phyloP scores from a whole-genome alignment of 495 filamentous ascomycete genomes.

The Pyrenula massariospora region DNA sequence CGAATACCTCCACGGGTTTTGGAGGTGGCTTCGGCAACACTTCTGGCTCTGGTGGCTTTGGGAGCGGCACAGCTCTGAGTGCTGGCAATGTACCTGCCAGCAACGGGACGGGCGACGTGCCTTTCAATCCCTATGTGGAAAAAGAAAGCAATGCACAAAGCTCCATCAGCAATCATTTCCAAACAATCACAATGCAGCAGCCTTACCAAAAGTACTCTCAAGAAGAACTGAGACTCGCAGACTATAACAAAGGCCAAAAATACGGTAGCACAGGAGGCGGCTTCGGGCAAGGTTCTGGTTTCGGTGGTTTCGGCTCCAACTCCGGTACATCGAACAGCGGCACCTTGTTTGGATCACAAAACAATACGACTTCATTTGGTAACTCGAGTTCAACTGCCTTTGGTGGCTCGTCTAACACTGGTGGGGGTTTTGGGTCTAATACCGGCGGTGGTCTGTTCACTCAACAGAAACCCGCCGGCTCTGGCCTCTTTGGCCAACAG shows the following conservation, averaged over 20 bases:
- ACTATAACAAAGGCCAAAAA: slow-evolving; percentile 79
- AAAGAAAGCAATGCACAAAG: slow-evolving; percentile 54
- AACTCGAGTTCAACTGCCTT: slow-evolving; percentile 24
- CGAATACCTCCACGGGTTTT: slow-evolving; percentile 25
- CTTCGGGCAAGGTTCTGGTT: slow-evolving; percentile 71
- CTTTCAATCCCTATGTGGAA: slow-evolving; percentile 66
- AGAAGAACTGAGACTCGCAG: slow-evolving; percentile 79
- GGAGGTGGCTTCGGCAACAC: slow-evolving; percentile 30
- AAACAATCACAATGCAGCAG: slow-evolving; percentile 77
- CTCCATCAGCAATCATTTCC: slow-evolving; percentile 58
- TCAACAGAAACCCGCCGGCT: slow-evolving; percentile 6
- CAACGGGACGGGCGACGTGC: slow-evolving; percentile 60
- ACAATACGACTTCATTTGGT: slow-evolving; percentile 15
- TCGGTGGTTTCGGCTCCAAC: slow-evolving; percentile 47
- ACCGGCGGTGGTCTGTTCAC: slow-evolving; percentile 15
- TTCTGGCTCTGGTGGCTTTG: slow-evolving; percentile 26
- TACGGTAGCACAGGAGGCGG: slow-evolving; percentile 48
- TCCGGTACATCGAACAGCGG: slow-evolving; percentile 19
- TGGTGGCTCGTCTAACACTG: slow-evolving; percentile 13
- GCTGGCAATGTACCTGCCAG: slow-evolving; percentile 28
- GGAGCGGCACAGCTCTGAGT: slow-evolving; percentile 11
- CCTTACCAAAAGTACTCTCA: slow-evolving; percentile 81
- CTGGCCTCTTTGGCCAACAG: slow-evolving; percentile 25
- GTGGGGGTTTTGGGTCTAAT: slow-evolving; percentile 9
- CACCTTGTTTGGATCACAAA: slow-evolving; percentile 26